phyloP scores from a whole-genome alignment of 345 rosid species.

The Linum tenue region DNA sequence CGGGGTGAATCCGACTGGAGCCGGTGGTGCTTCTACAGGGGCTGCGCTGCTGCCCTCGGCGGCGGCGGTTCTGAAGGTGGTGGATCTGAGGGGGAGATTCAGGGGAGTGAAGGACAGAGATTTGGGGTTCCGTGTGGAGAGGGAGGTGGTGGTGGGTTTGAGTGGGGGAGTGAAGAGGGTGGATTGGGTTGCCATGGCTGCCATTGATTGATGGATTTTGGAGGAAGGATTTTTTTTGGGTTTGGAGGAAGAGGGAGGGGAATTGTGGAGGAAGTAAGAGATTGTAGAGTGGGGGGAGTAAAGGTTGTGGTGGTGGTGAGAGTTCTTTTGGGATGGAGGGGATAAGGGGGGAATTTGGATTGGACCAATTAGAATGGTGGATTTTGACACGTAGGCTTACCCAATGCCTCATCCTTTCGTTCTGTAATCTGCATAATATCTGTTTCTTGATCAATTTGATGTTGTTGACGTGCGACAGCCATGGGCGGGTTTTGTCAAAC shows the following conservation, averaged over 20 bases:
- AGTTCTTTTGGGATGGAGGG: conserved; percentile 5
- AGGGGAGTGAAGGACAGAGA: conserved; percentile 25
- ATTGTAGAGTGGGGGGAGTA: conserved; percentile 4
- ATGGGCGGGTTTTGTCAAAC: no score
- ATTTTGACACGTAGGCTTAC: conserved; percentile 20
- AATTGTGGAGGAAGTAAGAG: background rate
- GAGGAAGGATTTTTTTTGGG: background rate
- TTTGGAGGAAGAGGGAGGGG: no score
- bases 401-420: no score
- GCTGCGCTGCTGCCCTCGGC: conserved; percentile 22
- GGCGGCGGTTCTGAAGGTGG: conserved; percentile 31
- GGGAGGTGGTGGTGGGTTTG: conserved; percentile 32
- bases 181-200: conserved; percentile 66
- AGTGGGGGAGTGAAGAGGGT: conserved; percentile 49
- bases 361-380: conserved; percentile 35
- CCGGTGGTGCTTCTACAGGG: conserved; percentile 22
- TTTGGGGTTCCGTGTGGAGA: conserved; percentile 39
- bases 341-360: conserved; percentile 38
- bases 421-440: no score
- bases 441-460: no score
- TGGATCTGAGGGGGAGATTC: conserved; percentile 30
- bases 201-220: background rate
- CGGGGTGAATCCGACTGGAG: conserved; percentile 80
- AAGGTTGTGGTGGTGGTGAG: conserved; percentile 17
- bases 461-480: no score